These are phyloP conservation scores for Cinchona pubescens DNA, from an alignment of 257 asterid species.

Conservation along the genomic window DNA sequence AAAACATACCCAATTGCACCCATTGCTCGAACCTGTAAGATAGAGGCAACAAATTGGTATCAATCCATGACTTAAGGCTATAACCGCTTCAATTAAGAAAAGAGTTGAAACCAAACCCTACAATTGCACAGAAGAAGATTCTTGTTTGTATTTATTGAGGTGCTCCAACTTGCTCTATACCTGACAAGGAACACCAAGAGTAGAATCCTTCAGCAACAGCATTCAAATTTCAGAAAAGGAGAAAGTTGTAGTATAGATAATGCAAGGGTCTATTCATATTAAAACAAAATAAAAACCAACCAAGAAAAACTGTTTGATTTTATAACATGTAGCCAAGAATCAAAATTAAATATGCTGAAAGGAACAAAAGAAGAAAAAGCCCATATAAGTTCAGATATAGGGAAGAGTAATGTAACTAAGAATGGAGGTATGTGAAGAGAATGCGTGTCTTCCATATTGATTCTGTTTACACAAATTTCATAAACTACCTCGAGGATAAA, in stretches of 20 bases:
- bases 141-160: no score
- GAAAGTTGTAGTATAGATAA: not conserved
- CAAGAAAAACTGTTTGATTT: not conserved
- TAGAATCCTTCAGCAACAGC: constrained; percentile 2
- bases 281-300: not conserved
- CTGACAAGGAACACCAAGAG: constrained; percentile 27
- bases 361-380: not conserved
- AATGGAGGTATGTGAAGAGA: not conserved
- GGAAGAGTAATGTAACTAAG: not conserved
- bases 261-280: not conserved
- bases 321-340: not conserved
- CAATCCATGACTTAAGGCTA: not conserved
- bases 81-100: constrained; percentile 20
- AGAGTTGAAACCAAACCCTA: constrained; percentile 35
- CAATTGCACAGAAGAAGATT: constrained; percentile 70
- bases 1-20: constrained; percentile 84
- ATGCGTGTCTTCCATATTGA: not conserved
- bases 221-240: not conserved
- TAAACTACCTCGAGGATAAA: not conserved
- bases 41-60: constrained; percentile 3
- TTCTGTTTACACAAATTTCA: not conserved
- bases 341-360: not conserved
- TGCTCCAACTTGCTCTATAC: constrained; percentile 64
- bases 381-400: not conserved
- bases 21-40: constrained; percentile 71